Evolutionary conservation across 768 basidiomycete species (phyloP).

Genomic region (Pleurotus salmoneostramineus): DNA sequence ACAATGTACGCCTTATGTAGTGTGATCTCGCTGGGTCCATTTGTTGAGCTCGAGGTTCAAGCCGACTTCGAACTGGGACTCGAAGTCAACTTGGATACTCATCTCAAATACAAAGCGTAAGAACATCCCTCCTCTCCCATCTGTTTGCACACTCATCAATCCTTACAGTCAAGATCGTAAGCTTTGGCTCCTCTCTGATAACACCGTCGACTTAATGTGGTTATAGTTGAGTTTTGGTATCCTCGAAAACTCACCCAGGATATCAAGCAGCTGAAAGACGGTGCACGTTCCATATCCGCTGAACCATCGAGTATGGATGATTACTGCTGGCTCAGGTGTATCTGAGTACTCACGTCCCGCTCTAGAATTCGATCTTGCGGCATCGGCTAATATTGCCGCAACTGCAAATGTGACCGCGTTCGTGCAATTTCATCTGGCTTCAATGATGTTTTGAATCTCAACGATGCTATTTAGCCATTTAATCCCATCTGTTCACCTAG

Average conservation of each 20-base stretch:
- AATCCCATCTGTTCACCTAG: no score
- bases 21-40: neutral
- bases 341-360: no score
- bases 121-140: neutral
- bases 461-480: no score
- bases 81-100: neutral
- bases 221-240: conserved; percentile 8
- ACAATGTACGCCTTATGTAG: neutral
- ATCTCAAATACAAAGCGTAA: neutral
- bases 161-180: neutral
- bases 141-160: neutral
- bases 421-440: no score
- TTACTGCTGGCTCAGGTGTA: no score
- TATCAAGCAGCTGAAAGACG: no score
- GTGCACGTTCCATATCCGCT: no score
- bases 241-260: neutral
- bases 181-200: neutral
- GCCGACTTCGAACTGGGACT: neutral
- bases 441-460: no score
- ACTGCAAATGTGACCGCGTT: no score
- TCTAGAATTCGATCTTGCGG: no score
- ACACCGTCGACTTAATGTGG: neutral
- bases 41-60: neutral
- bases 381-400: no score
- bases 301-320: no score